Conservation (phyloP, 2,329 filamentous ascomycete genomes). For the Eutypa lata region DNA sequence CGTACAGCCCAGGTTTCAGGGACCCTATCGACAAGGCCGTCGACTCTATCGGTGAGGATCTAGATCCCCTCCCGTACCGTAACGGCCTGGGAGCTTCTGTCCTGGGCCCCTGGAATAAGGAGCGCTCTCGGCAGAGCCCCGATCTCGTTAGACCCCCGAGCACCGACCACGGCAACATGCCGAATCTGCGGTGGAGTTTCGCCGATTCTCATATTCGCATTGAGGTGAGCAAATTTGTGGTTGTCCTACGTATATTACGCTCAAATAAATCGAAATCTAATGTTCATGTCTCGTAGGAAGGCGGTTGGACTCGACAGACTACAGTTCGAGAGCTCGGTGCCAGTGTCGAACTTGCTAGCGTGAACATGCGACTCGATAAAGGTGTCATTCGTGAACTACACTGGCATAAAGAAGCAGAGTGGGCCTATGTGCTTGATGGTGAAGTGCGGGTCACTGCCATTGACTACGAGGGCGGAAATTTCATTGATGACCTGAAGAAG, state of each 20-base stretch:
- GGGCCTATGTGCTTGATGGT: conserved; percentile 72
- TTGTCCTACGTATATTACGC: too few species aligned
- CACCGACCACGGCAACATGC: conserved; percentile 68
- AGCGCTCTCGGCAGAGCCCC: conserved; percentile 66
- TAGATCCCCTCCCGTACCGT: conserved; percentile 64
- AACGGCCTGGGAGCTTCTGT: conserved; percentile 64
- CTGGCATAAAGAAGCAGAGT: conserved; percentile 79
- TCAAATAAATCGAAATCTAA: too few species aligned
- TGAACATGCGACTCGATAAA: conserved; percentile 73
- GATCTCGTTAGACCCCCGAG: conserved; percentile 69
- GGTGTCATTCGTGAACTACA: conserved; percentile 75
- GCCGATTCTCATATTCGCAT: conserved; percentile 62
- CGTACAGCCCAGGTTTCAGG: conserved; percentile 57
- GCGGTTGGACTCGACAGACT: conserved; percentile 74
- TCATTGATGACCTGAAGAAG: conserved; percentile 72
- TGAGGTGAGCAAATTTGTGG: conserved; percentile 46
- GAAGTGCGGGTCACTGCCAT: conserved; percentile 69
- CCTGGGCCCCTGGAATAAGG: conserved; percentile 66
- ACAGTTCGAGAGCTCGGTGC: conserved; percentile 62
- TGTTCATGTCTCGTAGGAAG: conserved; percentile 49
- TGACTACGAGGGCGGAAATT: conserved; percentile 72
- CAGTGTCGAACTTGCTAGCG: conserved; percentile 68
- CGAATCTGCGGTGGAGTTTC: conserved; percentile 72
- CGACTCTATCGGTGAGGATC: conserved; percentile 55
- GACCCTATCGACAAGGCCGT: conserved; percentile 63